phyloP scores from a whole-genome alignment of 805 yeast genomes.

The Lipomyces orientalis region DNA sequence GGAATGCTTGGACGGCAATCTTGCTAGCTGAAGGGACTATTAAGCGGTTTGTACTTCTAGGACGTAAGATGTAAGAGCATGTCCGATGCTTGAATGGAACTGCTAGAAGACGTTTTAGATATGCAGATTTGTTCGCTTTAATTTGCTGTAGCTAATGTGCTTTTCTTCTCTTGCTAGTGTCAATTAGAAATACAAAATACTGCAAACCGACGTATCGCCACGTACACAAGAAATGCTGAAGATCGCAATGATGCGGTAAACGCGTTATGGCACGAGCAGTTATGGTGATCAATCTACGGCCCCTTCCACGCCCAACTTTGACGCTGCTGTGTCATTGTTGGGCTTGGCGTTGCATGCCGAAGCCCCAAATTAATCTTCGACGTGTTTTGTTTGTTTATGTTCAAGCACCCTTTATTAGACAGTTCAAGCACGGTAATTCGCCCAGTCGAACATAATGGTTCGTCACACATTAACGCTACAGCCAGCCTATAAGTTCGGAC shows the following conservation, averaged over 20 bases:
- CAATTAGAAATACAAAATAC: neutral
- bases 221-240: neutral
- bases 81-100: neutral
- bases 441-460: neutral
- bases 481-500: neutral
- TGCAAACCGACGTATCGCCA: neutral
- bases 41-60: neutral
- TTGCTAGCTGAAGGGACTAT: slow-evolving; percentile 5
- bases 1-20: slow-evolving; percentile 11
- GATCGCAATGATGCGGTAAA: neutral
- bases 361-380: neutral
- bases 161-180: neutral
- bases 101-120: neutral
- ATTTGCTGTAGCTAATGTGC: neutral
- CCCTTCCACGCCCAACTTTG: neutral
- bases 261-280: neutral
- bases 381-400: neutral
- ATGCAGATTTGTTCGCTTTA: neutral
- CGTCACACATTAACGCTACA: neutral
- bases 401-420: neutral
- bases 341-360: neutral
- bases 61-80: neutral
- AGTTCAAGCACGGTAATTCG: too few species aligned
- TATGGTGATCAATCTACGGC: neutral
- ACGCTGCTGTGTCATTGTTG: neutral